phyloP scores from a whole-genome alignment of 148 eudicot species.

The Linanthus parryae region DNA sequence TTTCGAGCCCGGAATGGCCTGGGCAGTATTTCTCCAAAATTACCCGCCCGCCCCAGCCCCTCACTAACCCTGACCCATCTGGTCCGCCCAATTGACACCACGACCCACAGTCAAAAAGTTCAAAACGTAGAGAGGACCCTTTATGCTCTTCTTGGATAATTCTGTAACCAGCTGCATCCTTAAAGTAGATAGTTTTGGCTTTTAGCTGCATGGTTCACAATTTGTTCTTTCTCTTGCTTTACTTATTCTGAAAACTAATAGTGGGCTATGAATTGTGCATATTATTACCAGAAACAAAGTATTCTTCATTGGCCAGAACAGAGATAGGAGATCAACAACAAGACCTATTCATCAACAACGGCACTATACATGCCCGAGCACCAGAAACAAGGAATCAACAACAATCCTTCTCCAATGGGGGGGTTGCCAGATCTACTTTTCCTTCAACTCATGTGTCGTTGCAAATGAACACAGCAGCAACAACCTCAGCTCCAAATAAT shows the following conservation, averaged over 20 bases:
- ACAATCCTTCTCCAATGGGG: conserved; percentile 35
- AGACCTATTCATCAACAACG: conserved; percentile 34
- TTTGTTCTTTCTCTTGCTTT: neutral
- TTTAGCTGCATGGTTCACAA: neutral
- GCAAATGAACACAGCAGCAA: conserved; percentile 22
- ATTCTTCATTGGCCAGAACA: conserved; percentile 46
- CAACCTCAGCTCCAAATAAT: conserved; percentile 24
- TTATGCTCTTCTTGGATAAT: too few relatives aligned
- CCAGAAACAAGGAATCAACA: conserved; percentile 32
- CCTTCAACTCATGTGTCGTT: conserved; percentile 17
- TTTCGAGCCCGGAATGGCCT: too few relatives aligned
- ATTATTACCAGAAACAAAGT: conserved; percentile 54
- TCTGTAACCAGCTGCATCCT: too few relatives aligned
- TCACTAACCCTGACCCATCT: too few relatives aligned
- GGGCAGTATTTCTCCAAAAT: too few relatives aligned
- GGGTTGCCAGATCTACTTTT: conserved; percentile 23
- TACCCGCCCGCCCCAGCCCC: too few relatives aligned
- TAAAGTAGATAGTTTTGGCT: neutral
- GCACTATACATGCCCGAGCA: conserved; percentile 22
- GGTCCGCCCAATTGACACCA: too few relatives aligned
- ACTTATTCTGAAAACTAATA: neutral
- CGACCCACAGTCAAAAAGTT: too few relatives aligned
- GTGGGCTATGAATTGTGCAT: neutral
- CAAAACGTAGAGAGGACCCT: too few relatives aligned
- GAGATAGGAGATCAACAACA: conserved; percentile 35